Percentiles rank a stretch among this genome's conserved stretches.
These are phyloP conservation scores for Globisporangium canariense DNA, from an alignment of 352 stramenopile genomes.

Conservation along the genomic window DNA sequence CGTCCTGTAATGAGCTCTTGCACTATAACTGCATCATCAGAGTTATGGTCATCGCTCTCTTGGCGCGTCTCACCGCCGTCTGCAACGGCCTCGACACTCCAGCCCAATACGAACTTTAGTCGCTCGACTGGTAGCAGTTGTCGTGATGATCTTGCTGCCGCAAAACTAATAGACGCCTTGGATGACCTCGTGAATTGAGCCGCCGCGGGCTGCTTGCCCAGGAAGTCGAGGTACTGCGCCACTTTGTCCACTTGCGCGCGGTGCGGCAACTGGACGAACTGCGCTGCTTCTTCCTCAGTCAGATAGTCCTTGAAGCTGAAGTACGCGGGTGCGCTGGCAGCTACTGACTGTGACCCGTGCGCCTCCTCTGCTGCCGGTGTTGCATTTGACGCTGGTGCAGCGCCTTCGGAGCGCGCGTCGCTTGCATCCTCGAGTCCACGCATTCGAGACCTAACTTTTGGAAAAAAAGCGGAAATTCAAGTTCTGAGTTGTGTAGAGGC, in stretches of 20 bases:
- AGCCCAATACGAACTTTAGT: background rate
- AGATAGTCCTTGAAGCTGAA: constrained; percentile 73
- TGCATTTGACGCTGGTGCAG: background rate
- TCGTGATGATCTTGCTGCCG: constrained; percentile 7
- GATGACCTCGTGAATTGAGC: constrained; percentile 53
- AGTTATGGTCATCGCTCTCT: background rate
- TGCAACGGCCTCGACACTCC: background rate
- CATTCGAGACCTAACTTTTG: no score
- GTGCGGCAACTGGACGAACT: constrained; percentile 56
- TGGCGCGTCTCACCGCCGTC: background rate
- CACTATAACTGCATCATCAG: constrained; percentile 35
- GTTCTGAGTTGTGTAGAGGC: no score
- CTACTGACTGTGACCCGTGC: background rate
- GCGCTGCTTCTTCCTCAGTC: constrained; percentile 31
- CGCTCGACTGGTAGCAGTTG: constrained; percentile 1
- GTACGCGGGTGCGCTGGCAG: constrained; percentile 17
- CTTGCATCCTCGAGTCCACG: background rate
- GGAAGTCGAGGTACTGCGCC: constrained; percentile 60
- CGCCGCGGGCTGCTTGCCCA: constrained; percentile 38
- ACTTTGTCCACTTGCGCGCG: constrained; percentile 53
- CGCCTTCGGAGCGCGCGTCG: background rate
- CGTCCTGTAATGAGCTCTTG: constrained; percentile 30
- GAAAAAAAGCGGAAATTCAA: no score
- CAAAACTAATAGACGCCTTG: constrained; percentile 53
- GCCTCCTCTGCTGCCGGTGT: background rate